phyloP scores from a whole-genome alignment of 306 rosid genomes.

The Rosa multiflora region DNA sequence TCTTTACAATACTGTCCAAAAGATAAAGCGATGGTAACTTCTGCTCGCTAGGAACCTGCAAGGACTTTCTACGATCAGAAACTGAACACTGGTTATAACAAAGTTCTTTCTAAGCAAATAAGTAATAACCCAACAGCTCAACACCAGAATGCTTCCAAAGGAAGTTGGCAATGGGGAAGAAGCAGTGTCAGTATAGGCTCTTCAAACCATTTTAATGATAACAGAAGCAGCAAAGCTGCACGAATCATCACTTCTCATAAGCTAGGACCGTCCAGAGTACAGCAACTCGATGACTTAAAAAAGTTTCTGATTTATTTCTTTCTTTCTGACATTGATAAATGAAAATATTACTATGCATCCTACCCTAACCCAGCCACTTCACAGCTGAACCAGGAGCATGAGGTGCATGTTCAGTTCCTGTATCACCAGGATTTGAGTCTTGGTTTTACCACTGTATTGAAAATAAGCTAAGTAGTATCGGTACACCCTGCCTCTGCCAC shows the following conservation, averaged over 20 bases:
- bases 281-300: background rate
- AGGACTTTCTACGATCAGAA: slow-evolving; percentile 28
- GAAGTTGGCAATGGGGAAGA: background rate
- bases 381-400: slow-evolving; percentile 8
- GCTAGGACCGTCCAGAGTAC: background rate
- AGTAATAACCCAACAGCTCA: slow-evolving; percentile 7
- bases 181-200: background rate
- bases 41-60: slow-evolving; percentile 92
- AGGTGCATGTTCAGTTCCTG: background rate
- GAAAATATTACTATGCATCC: background rate
- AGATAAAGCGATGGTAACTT: slow-evolving; percentile 95
- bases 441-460: background rate
- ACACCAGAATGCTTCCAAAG: slow-evolving; percentile 19
- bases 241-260: slow-evolving; percentile 8
- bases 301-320: background rate
- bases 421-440: slow-evolving; percentile 5
- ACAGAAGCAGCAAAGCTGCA: slow-evolving; percentile 12
- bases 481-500: background rate
- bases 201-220: slow-evolving; percentile 1
- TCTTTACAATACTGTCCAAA: slow-evolving; percentile 94
- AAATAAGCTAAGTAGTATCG: background rate
- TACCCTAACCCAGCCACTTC: slow-evolving; percentile 1
- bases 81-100: background rate
- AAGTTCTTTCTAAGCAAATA: slow-evolving; percentile 10
- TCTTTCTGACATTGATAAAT: background rate